Evolutionary conservation across 176 grass and related monocot species (phyloP), one percentile per base, ranked within the genome.

Genomic region (Urochloa ruziziensis): DNA sequence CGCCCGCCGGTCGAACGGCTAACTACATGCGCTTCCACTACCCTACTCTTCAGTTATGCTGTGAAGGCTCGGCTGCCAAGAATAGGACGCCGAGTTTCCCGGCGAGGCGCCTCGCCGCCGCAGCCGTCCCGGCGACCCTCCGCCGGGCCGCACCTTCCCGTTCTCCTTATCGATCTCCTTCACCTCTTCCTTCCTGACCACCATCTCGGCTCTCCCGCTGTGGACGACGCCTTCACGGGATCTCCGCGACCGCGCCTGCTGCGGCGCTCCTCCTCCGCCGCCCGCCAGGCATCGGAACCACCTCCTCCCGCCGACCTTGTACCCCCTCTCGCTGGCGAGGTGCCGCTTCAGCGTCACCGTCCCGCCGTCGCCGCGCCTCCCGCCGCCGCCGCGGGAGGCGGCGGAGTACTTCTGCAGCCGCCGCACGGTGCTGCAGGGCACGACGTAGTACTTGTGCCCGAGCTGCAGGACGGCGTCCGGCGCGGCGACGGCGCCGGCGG

Each of bases 1-100:
- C n/a, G n/a, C n/a, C n/a, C n/a, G n/a, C n/a, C n/a, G n/a, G n/a
- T n/a, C n/a, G n/a, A n/a, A n/a, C n/a, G n/a, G n/a, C n/a, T n/a
- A n/a, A n/a, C n/a, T n/a, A n/a, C n/a, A n/a, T n/a, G n/a, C n/a
- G n/a, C n/a, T 69, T 23, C 66, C 6, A 69, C 39, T 23, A 23
- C 1, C 10, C n/a, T 86, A 92, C 62, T 89, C 90, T 77, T 92
- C 90, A 3, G 75, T 83, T 80, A 92, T 92, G 83, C 80, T 92
- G 79, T 64, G 68, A 83, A 92, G 90, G 62, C 87, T 86, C 17
- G 86, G 90, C 80, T 89, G 80, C 90, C 90, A 92, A 29, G 74
- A 86, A 74, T 70, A 83, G 5, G 86, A 86, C 43, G 62, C 49
- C 32, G 80, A 86, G 69, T 78, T 58, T 23, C 5, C 79, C 47